Conservation (phyloP, 2,329 filamentous ascomycete species). For the Xylariaceae sp. region DNA sequence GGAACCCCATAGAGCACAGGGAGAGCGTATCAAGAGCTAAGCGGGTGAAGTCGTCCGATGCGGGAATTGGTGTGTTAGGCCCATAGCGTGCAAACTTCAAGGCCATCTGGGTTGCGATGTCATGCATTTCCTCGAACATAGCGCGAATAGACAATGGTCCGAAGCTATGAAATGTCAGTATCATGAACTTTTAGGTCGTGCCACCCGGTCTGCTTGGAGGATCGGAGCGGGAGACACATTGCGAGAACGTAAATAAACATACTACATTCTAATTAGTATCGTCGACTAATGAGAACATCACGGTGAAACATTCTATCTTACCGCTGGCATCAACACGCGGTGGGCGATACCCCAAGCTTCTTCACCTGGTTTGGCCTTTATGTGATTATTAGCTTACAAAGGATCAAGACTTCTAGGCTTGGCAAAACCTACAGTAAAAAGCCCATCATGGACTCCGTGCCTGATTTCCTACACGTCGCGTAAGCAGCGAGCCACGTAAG, state of each 20-base stretch:
- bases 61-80: conserved; percentile 60
- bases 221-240: background rate
- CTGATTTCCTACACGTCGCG: conserved; percentile 55
- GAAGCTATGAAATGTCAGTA: conserved; percentile 70
- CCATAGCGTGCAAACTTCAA: conserved; percentile 74
- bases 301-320: too few species aligned
- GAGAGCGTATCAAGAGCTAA: conserved; percentile 75
- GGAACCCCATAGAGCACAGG: conserved; percentile 72
- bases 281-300: background rate
- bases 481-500: conserved; percentile 2
- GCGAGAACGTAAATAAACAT: conserved; percentile 13
- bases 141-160: conserved; percentile 70
- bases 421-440: conserved; percentile 63
- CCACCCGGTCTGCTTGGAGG: background rate
- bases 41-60: conserved; percentile 49
- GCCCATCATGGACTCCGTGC: conserved; percentile 66
- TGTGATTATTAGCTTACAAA: conserved; percentile 13
- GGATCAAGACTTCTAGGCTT: background rate
- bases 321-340: conserved; percentile 36
- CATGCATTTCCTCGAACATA: conserved; percentile 75
- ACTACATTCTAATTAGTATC: conserved; percentile 25
- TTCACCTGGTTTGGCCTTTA: conserved; percentile 53
- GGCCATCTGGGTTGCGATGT: conserved; percentile 69
- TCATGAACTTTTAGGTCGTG: background rate
- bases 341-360: conserved; percentile 64